Conservation (phyloP, 768 basidiomycete species). For the Suillus spraguei region DNA sequence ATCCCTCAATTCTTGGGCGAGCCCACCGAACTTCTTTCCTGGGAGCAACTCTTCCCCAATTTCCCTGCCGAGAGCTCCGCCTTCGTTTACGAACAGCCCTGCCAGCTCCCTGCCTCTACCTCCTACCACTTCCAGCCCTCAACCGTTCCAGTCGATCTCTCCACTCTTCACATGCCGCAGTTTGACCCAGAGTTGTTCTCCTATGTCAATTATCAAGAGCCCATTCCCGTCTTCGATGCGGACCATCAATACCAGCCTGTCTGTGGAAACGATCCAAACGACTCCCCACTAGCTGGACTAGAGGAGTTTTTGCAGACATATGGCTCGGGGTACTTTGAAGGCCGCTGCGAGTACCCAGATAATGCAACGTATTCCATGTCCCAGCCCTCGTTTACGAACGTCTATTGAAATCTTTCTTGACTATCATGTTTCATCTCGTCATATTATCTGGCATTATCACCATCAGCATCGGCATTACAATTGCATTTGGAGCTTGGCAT, state of each 20-base stretch:
- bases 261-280: background rate
- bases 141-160: background rate
- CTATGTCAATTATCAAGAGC: background rate
- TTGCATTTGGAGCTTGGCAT: background rate
- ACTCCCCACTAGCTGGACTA: background rate
- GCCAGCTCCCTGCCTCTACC: background rate
- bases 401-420: background rate
- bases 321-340: background rate
- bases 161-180: background rate
- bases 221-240: background rate
- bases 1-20: background rate
- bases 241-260: conserved; percentile 1
- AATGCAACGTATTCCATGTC: background rate
- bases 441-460: background rate
- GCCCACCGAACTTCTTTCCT: background rate
- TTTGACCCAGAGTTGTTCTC: background rate
- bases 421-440: background rate
- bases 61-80: background rate
- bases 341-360: background rate
- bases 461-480: background rate
- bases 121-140: background rate
- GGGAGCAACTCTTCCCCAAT: conserved; percentile 12
- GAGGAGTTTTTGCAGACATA: background rate
- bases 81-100: background rate
- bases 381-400: background rate